Evolutionary conservation across 1,284 basidiomycete species (phyloP), one percentile per base, ranked within the genome.

Genomic region (Veloboletus limbatus): DNA sequence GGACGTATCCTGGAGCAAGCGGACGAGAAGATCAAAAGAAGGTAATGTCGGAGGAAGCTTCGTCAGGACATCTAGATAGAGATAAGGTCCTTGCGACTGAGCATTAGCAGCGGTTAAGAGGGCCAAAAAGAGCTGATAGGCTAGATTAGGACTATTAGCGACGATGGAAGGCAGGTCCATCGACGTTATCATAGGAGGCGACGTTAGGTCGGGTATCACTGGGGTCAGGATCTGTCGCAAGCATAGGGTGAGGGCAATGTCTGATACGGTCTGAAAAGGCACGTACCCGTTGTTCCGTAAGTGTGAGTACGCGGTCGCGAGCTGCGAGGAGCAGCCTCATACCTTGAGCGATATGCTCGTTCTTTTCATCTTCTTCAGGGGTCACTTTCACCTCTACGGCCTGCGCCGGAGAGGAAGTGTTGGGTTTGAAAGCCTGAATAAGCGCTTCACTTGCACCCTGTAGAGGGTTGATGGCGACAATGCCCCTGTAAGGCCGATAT

Each of bases 1-100:
- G 0, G 81, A 79, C 26, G 72, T 65, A 56, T 87, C 83, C 47
- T 78, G 75, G 16, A 89, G 66, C 4, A 89, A 68, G 10, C 79
- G 75, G 10, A 81, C 83, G 31, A 88, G 67, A 21, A 89, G 68
- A 58, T 89, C 85, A 55, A 88, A 85, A 4, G 82, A 79, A n/a
- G 82, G 72, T 24, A 88, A 67, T 0, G 78, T 79, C 0, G 85
- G 85, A 6, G 86, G 82, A 34, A 59, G 58, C 47, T 20, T 53
- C 38, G 55, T 59, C 13, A 86, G 65, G 17, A 79, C 75, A 34
- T 84, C 79, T 40, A 85, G 69, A 62, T 80, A 84, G 9, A 68
- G 40, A 64, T 67, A 16, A 69, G 66, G 47, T 27, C 73, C 71
- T 54, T 69, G 67, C 48, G 68, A 63, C 43, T 69, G 68, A 25